Evolutionary conservation across 169 alveolate species (phyloP).

Genomic region (Plasmodium cynomolgi): DNA sequence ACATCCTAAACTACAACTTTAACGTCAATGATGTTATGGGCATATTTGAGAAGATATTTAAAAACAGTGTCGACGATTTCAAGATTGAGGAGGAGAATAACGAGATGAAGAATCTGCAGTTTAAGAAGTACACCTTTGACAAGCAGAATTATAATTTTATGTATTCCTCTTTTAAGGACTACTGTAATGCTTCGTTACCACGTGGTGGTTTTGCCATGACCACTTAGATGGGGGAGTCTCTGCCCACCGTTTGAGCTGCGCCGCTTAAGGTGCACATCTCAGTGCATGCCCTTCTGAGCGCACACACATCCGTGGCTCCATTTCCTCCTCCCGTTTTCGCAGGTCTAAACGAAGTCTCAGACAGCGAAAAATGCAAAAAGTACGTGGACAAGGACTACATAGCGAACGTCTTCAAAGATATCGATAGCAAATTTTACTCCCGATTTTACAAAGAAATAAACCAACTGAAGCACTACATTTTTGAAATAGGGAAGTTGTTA

Average conservation of each 20-base stretch:
- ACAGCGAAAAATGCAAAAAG: slow-evolving; percentile 4
- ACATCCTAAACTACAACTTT: slow-evolving; percentile 39
- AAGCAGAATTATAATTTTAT: slow-evolving; percentile 20
- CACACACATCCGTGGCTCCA: not conserved
- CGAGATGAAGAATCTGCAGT: slow-evolving; percentile 34
- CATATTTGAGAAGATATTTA: slow-evolving; percentile 53
- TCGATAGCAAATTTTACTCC: slow-evolving; percentile 9
- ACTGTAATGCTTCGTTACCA: slow-evolving; percentile 14
- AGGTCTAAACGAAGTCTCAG: slow-evolving; percentile 45
- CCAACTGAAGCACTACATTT: slow-evolving; percentile 14
- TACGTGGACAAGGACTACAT: slow-evolving; percentile 20
- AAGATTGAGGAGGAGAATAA: slow-evolving; percentile 57
- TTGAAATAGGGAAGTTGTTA: slow-evolving; percentile 35
- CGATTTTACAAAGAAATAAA: slow-evolving; percentile 34
- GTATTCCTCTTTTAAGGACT: slow-evolving; percentile 47
- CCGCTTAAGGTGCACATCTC: not conserved
- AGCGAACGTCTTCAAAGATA: not conserved
- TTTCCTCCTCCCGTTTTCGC: not conserved
- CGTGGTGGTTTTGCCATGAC: not conserved
- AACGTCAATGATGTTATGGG: slow-evolving; percentile 58
- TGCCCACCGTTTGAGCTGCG: not conserved
- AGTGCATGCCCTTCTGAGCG: not conserved
- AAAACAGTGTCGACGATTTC: slow-evolving; percentile 50
- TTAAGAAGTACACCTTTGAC: slow-evolving; percentile 28
- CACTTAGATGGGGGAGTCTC: not conserved